These are phyloP conservation scores for Ganoderma multipileum DNA, from an alignment of 1,284 basidiomycete species.

Conservation along the genomic window DNA sequence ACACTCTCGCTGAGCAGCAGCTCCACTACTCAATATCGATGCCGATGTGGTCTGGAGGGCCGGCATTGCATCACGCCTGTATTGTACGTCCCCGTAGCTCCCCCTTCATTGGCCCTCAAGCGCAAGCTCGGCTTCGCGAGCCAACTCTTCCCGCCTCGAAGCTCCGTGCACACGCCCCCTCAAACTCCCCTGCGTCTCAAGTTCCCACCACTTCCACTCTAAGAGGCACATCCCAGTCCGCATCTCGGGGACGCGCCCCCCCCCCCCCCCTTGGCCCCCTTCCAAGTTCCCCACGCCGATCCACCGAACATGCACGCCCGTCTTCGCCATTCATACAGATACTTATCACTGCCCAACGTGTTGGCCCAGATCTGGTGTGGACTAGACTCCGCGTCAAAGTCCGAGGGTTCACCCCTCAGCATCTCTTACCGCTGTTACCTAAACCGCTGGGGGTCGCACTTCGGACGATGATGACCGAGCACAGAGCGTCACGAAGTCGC, in stretches of 20 bases:
- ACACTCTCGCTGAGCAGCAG: constrained; percentile 2
- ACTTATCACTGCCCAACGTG: constrained; percentile 4
- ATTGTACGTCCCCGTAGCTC: background rate
- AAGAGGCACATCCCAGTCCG: background rate
- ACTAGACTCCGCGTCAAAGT: background rate
- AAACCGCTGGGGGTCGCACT: background rate
- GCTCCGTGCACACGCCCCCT: background rate
- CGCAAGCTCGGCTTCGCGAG: background rate
- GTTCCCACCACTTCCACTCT: background rate
- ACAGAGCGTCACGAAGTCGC: background rate
- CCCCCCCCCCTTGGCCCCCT: background rate
- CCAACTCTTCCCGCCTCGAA: background rate
- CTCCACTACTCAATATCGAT: background rate
- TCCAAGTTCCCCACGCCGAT: background rate
- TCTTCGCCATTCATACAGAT: constrained; percentile 8
- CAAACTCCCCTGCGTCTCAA: background rate
- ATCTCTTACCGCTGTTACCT: background rate
- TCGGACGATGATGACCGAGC: background rate
- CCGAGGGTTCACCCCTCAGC: background rate
- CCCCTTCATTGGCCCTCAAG: background rate
- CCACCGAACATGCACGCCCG: background rate
- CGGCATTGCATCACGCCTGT: background rate
- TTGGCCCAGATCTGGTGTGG: background rate
- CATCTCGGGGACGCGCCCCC: background rate
- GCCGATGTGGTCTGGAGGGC: background rate